Evolutionary conservation across 2,329 filamentous ascomycete genomes (phyloP).

Genomic region (Elsinoe australis): DNA sequence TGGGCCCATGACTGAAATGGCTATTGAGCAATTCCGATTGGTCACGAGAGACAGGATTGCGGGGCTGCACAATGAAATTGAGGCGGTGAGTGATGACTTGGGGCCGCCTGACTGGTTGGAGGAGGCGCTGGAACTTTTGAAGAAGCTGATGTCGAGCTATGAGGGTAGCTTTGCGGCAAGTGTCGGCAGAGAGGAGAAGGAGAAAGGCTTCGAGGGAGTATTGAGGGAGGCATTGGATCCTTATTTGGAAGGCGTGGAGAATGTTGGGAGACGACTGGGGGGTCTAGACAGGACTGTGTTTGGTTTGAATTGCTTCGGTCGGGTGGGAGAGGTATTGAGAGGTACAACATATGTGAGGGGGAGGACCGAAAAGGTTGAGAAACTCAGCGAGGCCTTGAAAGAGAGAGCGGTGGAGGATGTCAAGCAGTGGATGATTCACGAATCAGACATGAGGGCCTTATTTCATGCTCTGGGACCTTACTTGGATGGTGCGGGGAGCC

Average conservation of each 20-base stretch:
- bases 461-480: conserved; percentile 49
- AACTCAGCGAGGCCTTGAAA: conserved; percentile 26
- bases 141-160: conserved; percentile 74
- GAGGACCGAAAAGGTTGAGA: conserved; percentile 34
- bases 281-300: conserved; percentile 58
- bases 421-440: conserved; percentile 58
- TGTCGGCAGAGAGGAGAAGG: conserved; percentile 48
- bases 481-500: conserved; percentile 29
- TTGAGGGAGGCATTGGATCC: conserved; percentile 76
- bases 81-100: conserved; percentile 63
- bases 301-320: conserved; percentile 61
- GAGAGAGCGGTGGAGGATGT: conserved; percentile 52
- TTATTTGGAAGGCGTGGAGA: conserved; percentile 68
- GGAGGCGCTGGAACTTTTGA: conserved; percentile 71
- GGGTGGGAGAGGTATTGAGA: conserved; percentile 49
- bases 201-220: conserved; percentile 60
- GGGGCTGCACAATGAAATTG: conserved; percentile 63
- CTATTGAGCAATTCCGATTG: conserved; percentile 72
- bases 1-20: conserved; percentile 61
- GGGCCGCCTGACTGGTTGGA: conserved; percentile 71
- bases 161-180: conserved; percentile 63
- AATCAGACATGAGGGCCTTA: conserved; percentile 64
- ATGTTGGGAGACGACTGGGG: conserved; percentile 55
- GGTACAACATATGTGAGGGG: conserved; percentile 57
- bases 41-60: conserved; percentile 74